A percentile compares a stretch with the other conserved stretches of the same genome.
phyloP scores from a whole-genome alignment of 495 filamentous ascomycete genomes.

The Podospora pseudopauciseta region DNA sequence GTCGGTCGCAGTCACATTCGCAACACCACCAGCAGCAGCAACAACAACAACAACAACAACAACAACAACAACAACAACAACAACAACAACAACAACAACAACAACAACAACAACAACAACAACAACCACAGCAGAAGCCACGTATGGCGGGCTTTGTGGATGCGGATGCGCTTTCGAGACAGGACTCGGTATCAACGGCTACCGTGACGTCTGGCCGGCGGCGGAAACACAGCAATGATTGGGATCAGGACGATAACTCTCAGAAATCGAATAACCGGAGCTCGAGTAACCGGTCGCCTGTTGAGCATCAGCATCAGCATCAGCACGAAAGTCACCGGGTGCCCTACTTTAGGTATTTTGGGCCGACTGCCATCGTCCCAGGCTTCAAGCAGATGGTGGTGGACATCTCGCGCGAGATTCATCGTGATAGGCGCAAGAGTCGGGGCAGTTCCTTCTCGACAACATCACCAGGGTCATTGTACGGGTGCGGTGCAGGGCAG shows the following conservation, averaged over 20 bases:
- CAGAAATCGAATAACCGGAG: slow-evolving; percentile 43
- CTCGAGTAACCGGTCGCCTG: slow-evolving; percentile 39
- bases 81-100: too few relatives aligned
- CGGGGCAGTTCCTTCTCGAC: slow-evolving; percentile 40
- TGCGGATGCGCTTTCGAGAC: slow-evolving; percentile 16
- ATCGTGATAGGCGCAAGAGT: slow-evolving; percentile 45
- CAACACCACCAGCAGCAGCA: not conserved
- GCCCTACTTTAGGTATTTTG: slow-evolving; percentile 85
- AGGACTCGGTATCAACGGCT: slow-evolving; percentile 27
- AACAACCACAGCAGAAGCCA: not conserved
- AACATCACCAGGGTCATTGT: slow-evolving; percentile 36
- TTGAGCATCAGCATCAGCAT: slow-evolving; percentile 40
- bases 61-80: too few relatives aligned
- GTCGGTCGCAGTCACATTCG: slow-evolving; percentile 9
- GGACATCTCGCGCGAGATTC: slow-evolving; percentile 47
- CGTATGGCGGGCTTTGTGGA: slow-evolving; percentile 26
- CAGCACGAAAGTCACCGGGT: slow-evolving; percentile 61
- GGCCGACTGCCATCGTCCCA: slow-evolving; percentile 82
- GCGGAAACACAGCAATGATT: slow-evolving; percentile 27
- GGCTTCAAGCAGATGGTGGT: slow-evolving; percentile 93
- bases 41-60: too few relatives aligned
- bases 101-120: too few relatives aligned
- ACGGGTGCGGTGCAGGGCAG: slow-evolving; percentile 16
- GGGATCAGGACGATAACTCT: slow-evolving; percentile 32
- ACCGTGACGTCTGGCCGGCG: slow-evolving; percentile 17